These are phyloP conservation scores for Phytophthora colocasiae DNA, from an alignment of 352 stramenopile genomes.

Conservation along the genomic window DNA sequence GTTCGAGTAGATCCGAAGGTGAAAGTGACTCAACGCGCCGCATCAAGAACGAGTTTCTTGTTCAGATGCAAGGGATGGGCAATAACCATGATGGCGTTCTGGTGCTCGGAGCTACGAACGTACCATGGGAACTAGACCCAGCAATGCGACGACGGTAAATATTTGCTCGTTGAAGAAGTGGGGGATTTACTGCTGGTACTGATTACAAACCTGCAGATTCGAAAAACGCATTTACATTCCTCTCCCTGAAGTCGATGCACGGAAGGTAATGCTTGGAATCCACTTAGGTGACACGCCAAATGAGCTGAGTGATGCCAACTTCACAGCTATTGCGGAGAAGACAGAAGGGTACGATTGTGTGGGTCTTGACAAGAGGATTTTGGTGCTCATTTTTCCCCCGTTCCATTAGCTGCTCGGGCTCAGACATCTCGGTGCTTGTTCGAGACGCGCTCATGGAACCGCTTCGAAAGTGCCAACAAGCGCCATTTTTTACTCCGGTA, in stretches of 20 bases:
- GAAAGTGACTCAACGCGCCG: slow-evolving; percentile 96
- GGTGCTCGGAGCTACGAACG: slow-evolving; percentile 98
- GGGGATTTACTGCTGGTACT: slow-evolving; percentile 1
- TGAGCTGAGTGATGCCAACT: slow-evolving; percentile 94
- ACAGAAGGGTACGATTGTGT: slow-evolving; percentile 88
- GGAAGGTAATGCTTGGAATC: slow-evolving; percentile 97
- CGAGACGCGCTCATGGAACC: slow-evolving; percentile 98
- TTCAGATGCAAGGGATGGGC: slow-evolving; percentile 97
- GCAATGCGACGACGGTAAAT: slow-evolving; percentile 94
- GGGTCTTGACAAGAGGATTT: background rate
- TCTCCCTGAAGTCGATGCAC: slow-evolving; percentile 92
- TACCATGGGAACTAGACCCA: slow-evolving; percentile 98
- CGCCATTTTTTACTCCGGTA: slow-evolving; percentile 92
- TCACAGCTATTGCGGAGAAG: slow-evolving; percentile 92
- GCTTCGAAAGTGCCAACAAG: slow-evolving; percentile 96
- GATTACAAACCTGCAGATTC: slow-evolving; percentile 78
- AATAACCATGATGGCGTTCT: slow-evolving; percentile 93
- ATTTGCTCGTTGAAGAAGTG: background rate
- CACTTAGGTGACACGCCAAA: slow-evolving; percentile 98
- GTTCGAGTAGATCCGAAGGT: slow-evolving; percentile 91
- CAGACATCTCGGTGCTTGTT: slow-evolving; percentile 97
- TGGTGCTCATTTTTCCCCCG: slow-evolving; percentile 4
- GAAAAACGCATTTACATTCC: slow-evolving; percentile 99
- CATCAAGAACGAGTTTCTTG: slow-evolving; percentile 99
- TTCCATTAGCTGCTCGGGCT: slow-evolving; percentile 86